Evolutionary conservation across 768 basidiomycete species (phyloP), one percentile per base, ranked within the genome.

Genomic region (Phallus indusiatus): DNA sequence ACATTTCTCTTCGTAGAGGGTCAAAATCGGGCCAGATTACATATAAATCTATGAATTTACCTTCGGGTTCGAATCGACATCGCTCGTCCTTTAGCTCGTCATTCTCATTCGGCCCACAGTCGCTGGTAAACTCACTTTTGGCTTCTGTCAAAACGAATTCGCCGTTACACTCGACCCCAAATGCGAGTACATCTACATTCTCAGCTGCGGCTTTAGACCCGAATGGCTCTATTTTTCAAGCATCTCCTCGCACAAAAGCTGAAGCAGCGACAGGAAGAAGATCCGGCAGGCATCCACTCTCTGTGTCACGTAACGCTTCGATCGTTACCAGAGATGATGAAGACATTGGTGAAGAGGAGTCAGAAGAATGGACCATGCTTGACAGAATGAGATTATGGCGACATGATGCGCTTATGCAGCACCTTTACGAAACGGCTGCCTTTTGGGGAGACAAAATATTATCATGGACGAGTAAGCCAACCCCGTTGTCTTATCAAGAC

Each of bases 381-480:
- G 94, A 97, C 73, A 82, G 94, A 33, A 94, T 99, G 92, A 79
- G 96, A 60, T 74, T 93, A 48, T 98, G 95, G 95, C 77, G 96
- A 47, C 94, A 98, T 67, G 96, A 98, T 74, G 95, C 96, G 47
- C 81, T 99, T 64, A 94, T 94, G 85, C 96, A 98, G 72, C 96
- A 99, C 76, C 74, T 99, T 12, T 96, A 98, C 71, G 90, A 93
- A 63, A 96, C 94, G 0, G 95, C 96, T 2, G 87, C 89, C 5
- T 98, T 97, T 69, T 99, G 96, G 96, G 96, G 96, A 5, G 93
- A 95, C 75, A 98, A 99, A 71, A 85, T 98, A 50, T 76, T 97
- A 51, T 89, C 82, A 61, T 94, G 93, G 91, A 98, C 96, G 33
- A 89, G 95, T 97, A 73, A 56, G 46, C 60, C 42, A 9, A 61